Evolutionary conservation across 2,329 filamentous ascomycete species (phyloP).

Genomic region (Venturia nashicola): DNA sequence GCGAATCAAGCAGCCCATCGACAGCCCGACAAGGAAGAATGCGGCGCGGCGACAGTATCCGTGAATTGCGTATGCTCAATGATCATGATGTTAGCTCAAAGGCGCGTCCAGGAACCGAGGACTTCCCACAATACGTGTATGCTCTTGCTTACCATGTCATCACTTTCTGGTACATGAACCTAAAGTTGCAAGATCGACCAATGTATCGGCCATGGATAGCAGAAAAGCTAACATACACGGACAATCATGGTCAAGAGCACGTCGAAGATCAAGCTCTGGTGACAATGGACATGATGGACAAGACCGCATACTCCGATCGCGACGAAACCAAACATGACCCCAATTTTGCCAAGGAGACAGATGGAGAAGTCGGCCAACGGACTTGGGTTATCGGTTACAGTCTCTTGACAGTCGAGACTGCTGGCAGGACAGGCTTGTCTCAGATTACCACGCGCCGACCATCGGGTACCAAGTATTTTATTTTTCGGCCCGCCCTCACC

Average conservation of each 20-base stretch:
- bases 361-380: constrained; percentile 54
- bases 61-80: constrained; percentile 23
- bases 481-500: constrained; percentile 23
- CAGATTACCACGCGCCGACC: constrained; percentile 61
- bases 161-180: constrained; percentile 88
- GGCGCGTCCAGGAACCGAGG: constrained; percentile 42
- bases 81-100: constrained; percentile 10
- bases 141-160: constrained; percentile 91
- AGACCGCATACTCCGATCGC: constrained; percentile 73
- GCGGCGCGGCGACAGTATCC: constrained; percentile 31
- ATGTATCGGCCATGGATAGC: constrained; percentile 85
- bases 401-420: constrained; percentile 62
- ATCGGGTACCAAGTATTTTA: constrained; percentile 31
- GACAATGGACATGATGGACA: constrained; percentile 89
- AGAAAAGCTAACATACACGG: constrained; percentile 66
- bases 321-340: constrained; percentile 61
- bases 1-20: neutral
- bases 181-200: constrained; percentile 73
- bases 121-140: constrained; percentile 86
- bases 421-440: constrained; percentile 52
- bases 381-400: constrained; percentile 64
- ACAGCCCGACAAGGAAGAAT: constrained; percentile 16
- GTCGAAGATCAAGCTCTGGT: constrained; percentile 89
- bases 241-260: constrained; percentile 51
- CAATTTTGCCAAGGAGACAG: constrained; percentile 50